Evolutionary conservation across 129 eudicot genomes (phyloP), one percentile per base, ranked within the genome.

Genomic region (Dittrichia graveolens): DNA sequence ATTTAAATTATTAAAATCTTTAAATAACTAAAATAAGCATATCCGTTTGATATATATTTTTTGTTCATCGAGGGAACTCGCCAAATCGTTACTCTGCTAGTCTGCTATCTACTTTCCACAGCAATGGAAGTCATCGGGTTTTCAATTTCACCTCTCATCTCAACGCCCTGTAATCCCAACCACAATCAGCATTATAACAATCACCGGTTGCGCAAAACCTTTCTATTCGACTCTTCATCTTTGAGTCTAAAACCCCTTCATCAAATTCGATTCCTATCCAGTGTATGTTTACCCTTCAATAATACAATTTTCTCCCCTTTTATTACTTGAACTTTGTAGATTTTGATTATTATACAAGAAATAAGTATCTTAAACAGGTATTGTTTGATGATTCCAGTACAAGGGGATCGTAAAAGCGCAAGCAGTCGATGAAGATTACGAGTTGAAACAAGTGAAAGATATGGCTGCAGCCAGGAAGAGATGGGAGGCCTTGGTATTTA

Each of bases 381-480:
- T 49, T 16, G 55, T 61, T 60, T 75, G 67, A 39, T 79, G 39
- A 8, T 74, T 83, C 41, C 84, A 52, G 82, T 24, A 40, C 73
- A 78, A 70, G 79, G 14, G 83, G 68, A 74, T 55, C 8, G 69
- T 82, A 37, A 83, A 81, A 79, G 79, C 86, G 80, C 92, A 89
- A 85, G 92, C 90, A 6, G 92, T 72, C 24, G 88, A 81, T 65
- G 98, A 93, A 81, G 98, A 93, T 69, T 93, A 79, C 63, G 98
- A 89, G 85, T 54, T 93, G 67, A 87, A 83, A 84, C 98, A 89
- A 78, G 84, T 83, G 75, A 89, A 79, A 69, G 98, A 93, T 59
- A 89, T 93, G 98, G 96, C 98, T 82, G 96, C 98, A 66, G 96
- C 96, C 49, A 87, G 89, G 73, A 89, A 87, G 75, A 85, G 98